Percentiles rank a stretch among this genome's conserved stretches.
Conservation (phyloP, 148 eudicot genomes). For the Polygonum aviculare region DNA sequence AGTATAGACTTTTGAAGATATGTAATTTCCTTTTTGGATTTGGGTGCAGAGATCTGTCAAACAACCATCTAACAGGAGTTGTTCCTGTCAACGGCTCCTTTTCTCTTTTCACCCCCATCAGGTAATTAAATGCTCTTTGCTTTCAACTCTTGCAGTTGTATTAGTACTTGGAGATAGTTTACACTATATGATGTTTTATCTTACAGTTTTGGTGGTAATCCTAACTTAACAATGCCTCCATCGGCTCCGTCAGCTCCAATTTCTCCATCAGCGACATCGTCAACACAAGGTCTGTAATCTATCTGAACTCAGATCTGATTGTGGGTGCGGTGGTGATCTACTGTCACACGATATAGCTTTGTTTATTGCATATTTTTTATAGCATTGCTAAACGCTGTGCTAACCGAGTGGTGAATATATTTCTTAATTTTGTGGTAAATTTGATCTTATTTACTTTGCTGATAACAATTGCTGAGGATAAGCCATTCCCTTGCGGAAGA, state of each 20-base stretch:
- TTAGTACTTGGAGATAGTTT: neutral
- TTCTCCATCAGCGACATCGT: conserved; percentile 22
- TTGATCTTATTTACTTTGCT: neutral
- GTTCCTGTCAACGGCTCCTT: conserved; percentile 57
- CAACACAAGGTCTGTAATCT: conserved; percentile 22
- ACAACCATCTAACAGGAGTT: conserved; percentile 36
- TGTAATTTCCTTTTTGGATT: neutral
- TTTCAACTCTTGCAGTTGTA: neutral
- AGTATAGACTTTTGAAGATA: neutral
- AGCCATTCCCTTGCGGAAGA: neutral
- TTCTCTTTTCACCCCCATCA: conserved; percentile 42
- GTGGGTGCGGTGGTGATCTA: neutral
- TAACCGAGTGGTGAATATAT: neutral
- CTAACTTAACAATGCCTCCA: conserved; percentile 29
- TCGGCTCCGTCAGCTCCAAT: conserved; percentile 33
- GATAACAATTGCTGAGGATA: neutral
- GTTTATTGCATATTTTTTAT: neutral
- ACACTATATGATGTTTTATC: neutral
- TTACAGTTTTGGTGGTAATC: conserved; percentile 38
- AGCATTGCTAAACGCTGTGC: neutral
- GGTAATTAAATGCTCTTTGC: conserved; percentile 21
- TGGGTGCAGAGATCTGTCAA: conserved; percentile 39
- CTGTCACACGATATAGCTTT: neutral
- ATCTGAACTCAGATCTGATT: neutral
- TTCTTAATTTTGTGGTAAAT: neutral